Evolutionary conservation across 176 grass and related monocot genomes (phyloP).

Genomic region (Bothriochloa decipiens): DNA sequence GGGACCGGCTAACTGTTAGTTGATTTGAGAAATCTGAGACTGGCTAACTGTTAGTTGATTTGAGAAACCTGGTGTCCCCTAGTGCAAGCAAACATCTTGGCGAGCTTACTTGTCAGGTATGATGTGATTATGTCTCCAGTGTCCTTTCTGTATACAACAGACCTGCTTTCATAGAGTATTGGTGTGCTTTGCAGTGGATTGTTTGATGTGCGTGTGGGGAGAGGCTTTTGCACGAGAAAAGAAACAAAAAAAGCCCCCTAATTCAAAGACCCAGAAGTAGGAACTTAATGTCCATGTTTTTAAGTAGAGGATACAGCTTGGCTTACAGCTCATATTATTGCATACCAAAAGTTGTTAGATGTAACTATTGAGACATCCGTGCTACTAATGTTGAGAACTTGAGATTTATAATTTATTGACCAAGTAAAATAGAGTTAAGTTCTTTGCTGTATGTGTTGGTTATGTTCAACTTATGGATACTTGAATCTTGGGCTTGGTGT

Average conservation of each 20-base stretch:
- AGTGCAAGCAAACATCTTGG: slow-evolving; percentile 10
- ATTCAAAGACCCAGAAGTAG: not conserved
- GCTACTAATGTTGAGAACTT: not conserved
- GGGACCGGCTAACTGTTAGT: slow-evolving; percentile 43
- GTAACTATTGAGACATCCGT: not conserved
- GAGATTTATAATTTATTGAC: slow-evolving; percentile 18
- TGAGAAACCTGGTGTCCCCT: not conserved
- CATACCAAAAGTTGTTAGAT: slow-evolving; percentile 7
- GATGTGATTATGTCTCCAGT: not conserved
- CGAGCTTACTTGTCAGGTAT: slow-evolving; percentile 30
- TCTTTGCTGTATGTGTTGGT: slow-evolving; percentile 8
- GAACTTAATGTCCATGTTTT: not conserved
- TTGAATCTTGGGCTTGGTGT: slow-evolving; percentile 10
- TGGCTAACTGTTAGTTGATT: slow-evolving; percentile 44
- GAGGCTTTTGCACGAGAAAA: not conserved
- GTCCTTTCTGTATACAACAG: slow-evolving; percentile 11
- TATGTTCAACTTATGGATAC: not conserved
- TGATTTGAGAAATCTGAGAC: slow-evolving; percentile 46
- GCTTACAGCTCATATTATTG: slow-evolving; percentile 10
- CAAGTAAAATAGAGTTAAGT: slow-evolving; percentile 17
- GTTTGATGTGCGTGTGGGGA: not conserved
- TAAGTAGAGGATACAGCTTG: not conserved
- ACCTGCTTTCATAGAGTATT: not conserved
- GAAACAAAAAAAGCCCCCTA: not conserved
- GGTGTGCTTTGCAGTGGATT: not conserved